Evolutionary conservation across 169 alveolate genomes (phyloP).

Genomic region (Cryptosporidium ubiquitum): DNA sequence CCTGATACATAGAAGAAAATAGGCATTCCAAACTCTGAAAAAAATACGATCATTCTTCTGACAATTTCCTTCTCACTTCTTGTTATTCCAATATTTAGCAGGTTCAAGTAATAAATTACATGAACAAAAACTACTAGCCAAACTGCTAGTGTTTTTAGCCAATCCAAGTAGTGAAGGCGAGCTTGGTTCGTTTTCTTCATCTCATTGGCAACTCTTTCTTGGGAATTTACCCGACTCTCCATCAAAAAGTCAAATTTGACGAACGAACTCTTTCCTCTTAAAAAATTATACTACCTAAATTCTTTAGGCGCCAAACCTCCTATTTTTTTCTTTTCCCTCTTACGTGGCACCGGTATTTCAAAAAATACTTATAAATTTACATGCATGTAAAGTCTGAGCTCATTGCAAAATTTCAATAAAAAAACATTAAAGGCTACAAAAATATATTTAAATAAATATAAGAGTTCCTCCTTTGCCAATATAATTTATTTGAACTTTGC

Average conservation of each 20-base stretch:
- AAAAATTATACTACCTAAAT: constrained; percentile 4
- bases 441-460: background rate
- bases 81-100: constrained; percentile 41
- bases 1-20: constrained; percentile 63
- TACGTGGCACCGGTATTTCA: constrained; percentile 64
- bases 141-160: constrained; percentile 71
- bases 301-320: constrained; percentile 61
- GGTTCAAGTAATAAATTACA: constrained; percentile 34
- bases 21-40: constrained; percentile 69
- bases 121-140: constrained; percentile 70
- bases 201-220: constrained; percentile 6
- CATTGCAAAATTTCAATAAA: background rate
- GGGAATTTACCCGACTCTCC: constrained; percentile 23
- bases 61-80: constrained; percentile 22
- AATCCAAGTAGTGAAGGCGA: constrained; percentile 64
- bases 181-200: background rate
- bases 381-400: constrained; percentile 29
- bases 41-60: constrained; percentile 48
- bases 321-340: constrained; percentile 28
- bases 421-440: background rate
- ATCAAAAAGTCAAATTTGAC: constrained; percentile 38
- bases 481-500: background rate
- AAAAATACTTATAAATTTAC: background rate
- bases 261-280: constrained; percentile 2
- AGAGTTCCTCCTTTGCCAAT: background rate